phyloP scores from a whole-genome alignment of 805 yeast genomes.

The Hanseniaspora meyeri region DNA sequence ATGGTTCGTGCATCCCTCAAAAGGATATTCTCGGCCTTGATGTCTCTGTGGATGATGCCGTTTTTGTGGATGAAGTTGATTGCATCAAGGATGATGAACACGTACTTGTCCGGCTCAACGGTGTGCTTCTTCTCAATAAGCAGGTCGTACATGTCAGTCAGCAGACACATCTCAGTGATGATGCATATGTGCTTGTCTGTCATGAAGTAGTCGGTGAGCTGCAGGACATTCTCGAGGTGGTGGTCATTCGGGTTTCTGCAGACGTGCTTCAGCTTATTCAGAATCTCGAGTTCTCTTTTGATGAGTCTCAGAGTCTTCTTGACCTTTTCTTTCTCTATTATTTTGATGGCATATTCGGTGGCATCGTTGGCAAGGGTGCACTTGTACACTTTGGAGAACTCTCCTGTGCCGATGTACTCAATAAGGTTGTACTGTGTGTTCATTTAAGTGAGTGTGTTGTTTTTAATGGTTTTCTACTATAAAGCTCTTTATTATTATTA shows the following conservation, averaged over 20 bases:
- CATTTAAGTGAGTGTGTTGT: conserved; percentile 1
- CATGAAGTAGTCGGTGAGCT: conserved; percentile 57
- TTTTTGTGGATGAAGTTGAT: conserved; percentile 46
- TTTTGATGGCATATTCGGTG: conserved; percentile 36
- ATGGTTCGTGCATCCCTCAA: conserved; percentile 27
- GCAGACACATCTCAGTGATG: conserved; percentile 54
- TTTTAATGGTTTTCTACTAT: too few species aligned
- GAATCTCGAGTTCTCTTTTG: conserved; percentile 48
- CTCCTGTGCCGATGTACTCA: conserved; percentile 34
- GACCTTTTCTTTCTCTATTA: conserved; percentile 24
- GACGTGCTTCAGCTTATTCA: conserved; percentile 19
- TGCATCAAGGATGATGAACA: conserved; percentile 42
- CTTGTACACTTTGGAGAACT: conserved; percentile 40
- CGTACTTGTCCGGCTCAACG: conserved; percentile 35
- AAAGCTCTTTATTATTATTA: too few species aligned
- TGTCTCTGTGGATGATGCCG: conserved; percentile 55
- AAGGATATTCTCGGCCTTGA: conserved; percentile 60
- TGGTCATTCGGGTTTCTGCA: conserved; percentile 16
- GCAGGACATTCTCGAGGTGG: conserved; percentile 38
- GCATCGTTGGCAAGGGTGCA: conserved; percentile 35
- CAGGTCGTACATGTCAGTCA: conserved; percentile 57
- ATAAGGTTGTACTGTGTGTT: conserved; percentile 7
- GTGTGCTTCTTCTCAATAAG: conserved; percentile 34
- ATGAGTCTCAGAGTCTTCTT: conserved; percentile 30
- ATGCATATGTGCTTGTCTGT: conserved; percentile 44